Evolutionary conservation across 352 stramenopile genomes (phyloP), one percentile per base, ranked within the genome.

Genomic region (Phytophthora fragariaefolia): DNA sequence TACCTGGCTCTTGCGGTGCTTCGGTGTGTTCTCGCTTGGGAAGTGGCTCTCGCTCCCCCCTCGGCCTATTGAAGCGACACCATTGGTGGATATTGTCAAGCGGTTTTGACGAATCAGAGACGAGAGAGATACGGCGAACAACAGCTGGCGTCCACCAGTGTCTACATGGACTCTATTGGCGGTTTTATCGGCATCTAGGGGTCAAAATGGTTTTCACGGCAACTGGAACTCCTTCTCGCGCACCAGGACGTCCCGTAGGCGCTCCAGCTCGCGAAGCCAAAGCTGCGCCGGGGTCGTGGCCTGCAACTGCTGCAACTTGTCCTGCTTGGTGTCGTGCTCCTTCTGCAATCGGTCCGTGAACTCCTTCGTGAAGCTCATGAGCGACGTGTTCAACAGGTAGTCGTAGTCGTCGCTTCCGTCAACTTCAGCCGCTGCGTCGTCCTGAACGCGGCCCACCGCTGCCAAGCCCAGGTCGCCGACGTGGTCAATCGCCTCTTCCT

Each of bases 331-430:
- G 58, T 90, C 82, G 51, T 97, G 90, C 71, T 99, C 86, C 38
- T 77, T 85, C 61, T 96, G 83, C 42, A 99, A 79, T 38, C 97
- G 85, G 42, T 98, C 84, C 4, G 94, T 87, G 62, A 97, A 92
- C 76, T 99, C 97, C 52, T 96, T 92, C 4, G 97, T 99, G 49
- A 99, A 96, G 66, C 85, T 98, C 93, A 98, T 98, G 57, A 99
- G 89, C 63, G 98, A 98, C 84, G 98, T 99, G 56, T 93, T 97
- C 26, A 99, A 87, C 49, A 99, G 82, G 72, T 99, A 99, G 70
- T 99, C 97, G 56, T 97, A 99, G 10, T 97, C 79, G 22, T 86
- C 76, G 15, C 55, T 58, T 51, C 50, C 60, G 18, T 85, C 81
- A 8, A 82, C 64, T 10, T 60, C 64, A 17, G 42, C 62, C 9